These are phyloP conservation scores for Ciborinia camelliae DNA, from an alignment of 2,329 filamentous ascomycete genomes.

Conservation along the genomic window DNA sequence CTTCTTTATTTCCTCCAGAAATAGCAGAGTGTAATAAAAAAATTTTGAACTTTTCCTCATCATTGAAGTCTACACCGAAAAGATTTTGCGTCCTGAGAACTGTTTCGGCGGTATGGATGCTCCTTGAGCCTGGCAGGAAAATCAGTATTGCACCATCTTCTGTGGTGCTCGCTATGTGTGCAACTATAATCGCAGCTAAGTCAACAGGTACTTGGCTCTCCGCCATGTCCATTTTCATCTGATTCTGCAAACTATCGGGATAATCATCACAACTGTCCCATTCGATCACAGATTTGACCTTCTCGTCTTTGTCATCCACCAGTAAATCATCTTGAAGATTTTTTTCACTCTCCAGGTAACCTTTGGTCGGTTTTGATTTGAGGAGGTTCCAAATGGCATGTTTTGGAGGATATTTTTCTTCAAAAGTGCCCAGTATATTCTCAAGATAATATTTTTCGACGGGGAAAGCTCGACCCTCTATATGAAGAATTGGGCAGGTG, in stretches of 20 bases:
- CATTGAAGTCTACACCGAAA: conserved; percentile 50
- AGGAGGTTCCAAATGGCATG: not conserved
- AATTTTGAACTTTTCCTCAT: conserved; percentile 76
- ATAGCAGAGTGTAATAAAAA: conserved; percentile 87
- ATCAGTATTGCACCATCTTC: conserved; percentile 81
- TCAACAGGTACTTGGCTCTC: conserved; percentile 65
- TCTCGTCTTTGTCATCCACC: not conserved
- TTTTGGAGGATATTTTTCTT: not conserved
- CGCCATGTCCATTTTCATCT: conserved; percentile 42
- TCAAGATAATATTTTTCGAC: conserved; percentile 85
- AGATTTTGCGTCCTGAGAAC: conserved; percentile 72
- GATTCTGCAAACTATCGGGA: not conserved
- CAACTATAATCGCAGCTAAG: conserved; percentile 79
- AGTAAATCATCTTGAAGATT: not conserved
- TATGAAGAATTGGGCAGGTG: conserved; percentile 74
- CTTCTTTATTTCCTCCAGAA: conserved; percentile 78
- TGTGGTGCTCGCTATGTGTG: conserved; percentile 74
- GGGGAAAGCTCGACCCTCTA: conserved; percentile 81
- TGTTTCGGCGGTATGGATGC: conserved; percentile 76
- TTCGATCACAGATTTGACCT: not conserved
- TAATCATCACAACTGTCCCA: conserved; percentile 1
- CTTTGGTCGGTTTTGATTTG: not conserved
- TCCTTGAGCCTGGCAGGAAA: conserved; percentile 84
- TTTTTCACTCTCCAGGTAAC: conserved; percentile 3
- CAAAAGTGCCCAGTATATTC: conserved; percentile 66